phyloP scores from a whole-genome alignment of 1,139 yeast genomes.

The Lodderomyces beijingensis region DNA sequence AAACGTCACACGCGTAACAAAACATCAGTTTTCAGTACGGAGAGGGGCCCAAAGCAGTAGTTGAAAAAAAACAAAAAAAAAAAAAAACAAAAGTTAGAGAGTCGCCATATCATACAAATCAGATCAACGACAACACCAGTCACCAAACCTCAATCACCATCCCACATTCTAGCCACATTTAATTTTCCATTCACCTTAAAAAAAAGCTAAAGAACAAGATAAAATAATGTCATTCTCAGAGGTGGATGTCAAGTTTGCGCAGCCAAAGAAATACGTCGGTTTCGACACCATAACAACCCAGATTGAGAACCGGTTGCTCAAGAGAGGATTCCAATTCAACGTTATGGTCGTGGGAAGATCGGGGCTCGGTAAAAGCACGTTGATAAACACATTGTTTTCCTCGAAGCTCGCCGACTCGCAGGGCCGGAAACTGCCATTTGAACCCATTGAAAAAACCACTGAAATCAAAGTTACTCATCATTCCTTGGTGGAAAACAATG shows the following conservation, averaged over 20 bases:
- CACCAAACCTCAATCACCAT: too few relatives aligned
- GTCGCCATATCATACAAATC: too few relatives aligned
- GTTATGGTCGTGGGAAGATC: slow-evolving; percentile 93
- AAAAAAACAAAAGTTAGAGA: too few relatives aligned
- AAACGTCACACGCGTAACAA: too few relatives aligned
- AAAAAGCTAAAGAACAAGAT: too few relatives aligned
- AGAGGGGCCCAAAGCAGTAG: too few relatives aligned
- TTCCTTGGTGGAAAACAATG: slow-evolving; percentile 74
- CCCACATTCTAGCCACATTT: not conserved
- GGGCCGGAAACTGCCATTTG: slow-evolving; percentile 64
- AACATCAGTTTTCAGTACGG: too few relatives aligned
- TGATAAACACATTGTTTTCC: slow-evolving; percentile 85
- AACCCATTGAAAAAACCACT: slow-evolving; percentile 81
- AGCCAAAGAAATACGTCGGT: slow-evolving; percentile 70
- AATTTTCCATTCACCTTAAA: too few relatives aligned
- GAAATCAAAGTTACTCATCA: slow-evolving; percentile 78
- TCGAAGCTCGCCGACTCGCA: slow-evolving; percentile 69
- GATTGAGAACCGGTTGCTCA: slow-evolving; percentile 86
- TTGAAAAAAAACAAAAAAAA: too few relatives aligned
- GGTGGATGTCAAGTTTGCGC: slow-evolving; percentile 11
- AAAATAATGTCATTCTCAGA: slow-evolving; percentile 7
- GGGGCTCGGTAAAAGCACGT: slow-evolving; percentile 91
- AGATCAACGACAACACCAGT: too few relatives aligned
- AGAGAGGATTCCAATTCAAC: slow-evolving; percentile 92
- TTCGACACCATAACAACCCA: slow-evolving; percentile 95